Evolutionary conservation across 352 stramenopile genomes (phyloP), one percentile per base, ranked within the genome.

Genomic region (Globisporangium okanoganense): DNA sequence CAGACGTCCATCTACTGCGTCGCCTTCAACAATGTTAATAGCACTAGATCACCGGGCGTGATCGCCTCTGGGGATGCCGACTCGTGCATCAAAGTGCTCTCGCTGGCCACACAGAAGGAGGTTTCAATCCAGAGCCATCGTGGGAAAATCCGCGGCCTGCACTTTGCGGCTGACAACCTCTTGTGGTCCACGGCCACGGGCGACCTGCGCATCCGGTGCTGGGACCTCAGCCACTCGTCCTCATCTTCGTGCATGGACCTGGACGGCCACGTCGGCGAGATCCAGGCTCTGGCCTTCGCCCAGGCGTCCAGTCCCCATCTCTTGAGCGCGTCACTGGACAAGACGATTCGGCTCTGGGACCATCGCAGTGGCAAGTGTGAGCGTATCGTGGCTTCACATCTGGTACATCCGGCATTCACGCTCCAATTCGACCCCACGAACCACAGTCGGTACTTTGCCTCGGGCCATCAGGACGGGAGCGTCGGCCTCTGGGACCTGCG

Each of bases 321-420:
- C 10, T 35, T 86, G 3, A 86, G 69, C 43, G 56, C 78, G 20
- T 70, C 82, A 10, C 69, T 87, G 44, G 81, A 92, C 58, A 75
- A 72, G 27, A 88, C 78, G 0, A 63, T 92, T 5, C 68, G 85
- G 0, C 63, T 92, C n/a, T 92, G 82, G 85, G 85, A 94, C 60
- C 40, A 74, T 3, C 83, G 82, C 3, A 76, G 65, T 18, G 64
- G 67, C 5, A 64, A 78, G 24, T 90, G 82, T 43, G 71, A 81
- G 38, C 75, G 71, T 5, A 62, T 92, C 20, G 50, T 92, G 16
- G 66, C 78, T 22, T 22, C 40, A 9, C 71, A 59, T 27, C 63
- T 64, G 13, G 12, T 58, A 0, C 70, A 80, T 0, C 36, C 75
- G 40, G 71, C 67, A 2, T 87, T 83, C 43, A 61, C 75, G 0